Base-by-base conservation (phyloP, 768 basidiomycete species). In the Russula sp. region DNA sequence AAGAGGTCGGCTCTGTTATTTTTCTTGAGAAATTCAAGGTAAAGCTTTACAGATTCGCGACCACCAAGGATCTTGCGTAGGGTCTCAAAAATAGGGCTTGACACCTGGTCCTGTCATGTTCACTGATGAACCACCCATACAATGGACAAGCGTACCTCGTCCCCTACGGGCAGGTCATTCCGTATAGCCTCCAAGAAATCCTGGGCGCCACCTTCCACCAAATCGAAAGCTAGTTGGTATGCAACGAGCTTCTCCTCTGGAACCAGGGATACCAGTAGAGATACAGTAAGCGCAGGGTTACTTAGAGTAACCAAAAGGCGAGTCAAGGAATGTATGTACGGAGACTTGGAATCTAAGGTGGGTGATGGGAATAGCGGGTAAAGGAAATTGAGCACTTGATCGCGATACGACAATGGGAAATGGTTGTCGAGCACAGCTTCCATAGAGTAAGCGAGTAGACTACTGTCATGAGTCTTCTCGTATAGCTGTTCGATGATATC, bases 151-250 rank as follows among this genome's bases (percentile, higher is more conserved):
- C 79, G 65, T 70, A 88, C 88, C 71, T 80, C 78, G 60, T 83
- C 79, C 39, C 84, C 88, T 65, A 83, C 81, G 25, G 88, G 91
- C 11, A 93, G 75, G 32, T 83, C 81, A 51, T 74, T 81, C 58
- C 85, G 80, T 29, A 97, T 79, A 48, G 78, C 83, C 69, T 93
- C 88, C 48, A 98, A 77, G 75, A 93, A 98, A 69, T 95, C 93
- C 72, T 96, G 93, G 3, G 90, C 84, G 0, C 93, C 96, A 39
- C 94, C 92, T 74, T 98, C 96, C 14, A 88, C 90, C 51, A 98
- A 76, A 74, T 98, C 97, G 71, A 98, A 98, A 0, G 90, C 93
- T 70, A 98, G 85, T 72, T 99, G 97, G 73, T 94, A 96, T 0
- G 93, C 94, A 29, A 96, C 76, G 11, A 93, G 76, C 43, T 82